These are phyloP conservation scores for Colletotrichum lini DNA, from an alignment of 2,329 filamentous ascomycete species.

Conservation along the genomic window DNA sequence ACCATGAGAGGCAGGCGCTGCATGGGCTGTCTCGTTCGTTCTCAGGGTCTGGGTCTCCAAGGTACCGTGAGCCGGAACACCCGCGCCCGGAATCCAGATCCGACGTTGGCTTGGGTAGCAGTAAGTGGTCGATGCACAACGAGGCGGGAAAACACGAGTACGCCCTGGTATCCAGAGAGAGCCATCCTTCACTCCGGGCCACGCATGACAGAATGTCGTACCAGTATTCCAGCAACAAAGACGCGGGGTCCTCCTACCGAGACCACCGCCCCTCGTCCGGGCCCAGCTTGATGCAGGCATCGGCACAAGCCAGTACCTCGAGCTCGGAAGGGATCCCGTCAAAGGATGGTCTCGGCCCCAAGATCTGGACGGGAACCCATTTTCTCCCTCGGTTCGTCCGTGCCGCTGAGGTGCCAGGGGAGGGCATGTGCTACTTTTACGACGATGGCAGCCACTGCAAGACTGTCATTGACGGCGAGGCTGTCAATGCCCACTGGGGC, in stretches of 20 bases:
- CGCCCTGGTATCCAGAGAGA: conserved; percentile 59
- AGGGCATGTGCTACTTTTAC: conserved; percentile 88
- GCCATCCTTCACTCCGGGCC: conserved; percentile 49
- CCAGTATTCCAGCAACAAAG: conserved; percentile 55
- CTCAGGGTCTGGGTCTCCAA: conserved; percentile 62
- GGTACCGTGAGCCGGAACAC: conserved; percentile 57
- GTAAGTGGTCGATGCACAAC: conserved; percentile 56
- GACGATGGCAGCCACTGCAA: conserved; percentile 88
- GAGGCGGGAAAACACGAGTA: conserved; percentile 63
- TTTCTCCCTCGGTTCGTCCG: conserved; percentile 77
- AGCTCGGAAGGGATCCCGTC: conserved; percentile 61
- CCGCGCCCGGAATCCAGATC: conserved; percentile 52
- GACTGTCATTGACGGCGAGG: conserved; percentile 86
- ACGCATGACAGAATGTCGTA: conserved; percentile 53
- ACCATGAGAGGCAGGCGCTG: conserved; percentile 56
- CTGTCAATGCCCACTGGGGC: conserved; percentile 92
- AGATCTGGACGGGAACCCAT: conserved; percentile 79
- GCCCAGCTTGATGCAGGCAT: conserved; percentile 47
- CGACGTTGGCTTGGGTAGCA: conserved; percentile 53
- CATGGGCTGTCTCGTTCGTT: conserved; percentile 52
- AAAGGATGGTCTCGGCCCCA: conserved; percentile 75
- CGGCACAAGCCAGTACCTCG: conserved; percentile 49
- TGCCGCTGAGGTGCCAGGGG: conserved; percentile 78
- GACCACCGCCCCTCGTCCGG: conserved; percentile 47
- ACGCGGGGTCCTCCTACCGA: conserved; percentile 47